These are phyloP conservation scores for Aspergillus bridgeri DNA, from an alignment of 495 filamentous ascomycete species.

Conservation along the genomic window DNA sequence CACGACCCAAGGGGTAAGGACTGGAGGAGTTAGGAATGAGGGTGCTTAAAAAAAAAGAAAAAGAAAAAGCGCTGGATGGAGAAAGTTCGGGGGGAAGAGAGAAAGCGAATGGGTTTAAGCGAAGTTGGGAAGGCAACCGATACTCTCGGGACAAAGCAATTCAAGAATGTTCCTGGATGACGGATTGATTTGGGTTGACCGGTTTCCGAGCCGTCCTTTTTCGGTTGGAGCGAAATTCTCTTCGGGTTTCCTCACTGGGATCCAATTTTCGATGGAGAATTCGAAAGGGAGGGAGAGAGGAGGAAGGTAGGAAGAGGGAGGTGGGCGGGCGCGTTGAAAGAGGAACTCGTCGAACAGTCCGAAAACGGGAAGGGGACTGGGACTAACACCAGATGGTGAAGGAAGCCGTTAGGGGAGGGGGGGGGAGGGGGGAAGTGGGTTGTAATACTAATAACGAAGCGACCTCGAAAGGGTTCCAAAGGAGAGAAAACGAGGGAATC, in stretches of 20 bases:
- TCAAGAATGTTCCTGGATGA: constrained; percentile 13
- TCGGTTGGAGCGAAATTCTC: constrained; percentile 2
- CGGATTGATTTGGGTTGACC: background rate
- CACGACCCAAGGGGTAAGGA: background rate
- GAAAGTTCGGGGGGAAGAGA: constrained; percentile 12
- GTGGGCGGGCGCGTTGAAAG: background rate
- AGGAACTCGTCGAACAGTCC: constrained; percentile 12
- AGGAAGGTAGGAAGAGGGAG: constrained; percentile 4
- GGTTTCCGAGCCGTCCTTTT: background rate
- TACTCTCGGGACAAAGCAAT: constrained; percentile 22
- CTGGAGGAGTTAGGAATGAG: background rate
- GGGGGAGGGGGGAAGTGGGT: constrained; percentile 1
- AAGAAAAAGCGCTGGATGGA: constrained; percentile 13
- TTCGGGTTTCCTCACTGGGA: constrained; percentile 2
- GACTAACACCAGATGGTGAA: constrained; percentile 11
- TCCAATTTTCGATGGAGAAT: background rate
- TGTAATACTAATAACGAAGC: constrained; percentile 9
- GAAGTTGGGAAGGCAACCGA: constrained; percentile 18
- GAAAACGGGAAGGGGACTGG: constrained; percentile 15
- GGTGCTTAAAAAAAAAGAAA: background rate
- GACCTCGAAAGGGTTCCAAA: constrained; percentile 1
- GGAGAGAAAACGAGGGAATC: constrained; percentile 1
- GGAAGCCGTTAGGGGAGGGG: constrained; percentile 6
- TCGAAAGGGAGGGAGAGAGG: background rate
- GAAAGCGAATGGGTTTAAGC: constrained; percentile 14